phyloP scores from a whole-genome alignment of 257 asterid species.

The Plantago elongata region DNA sequence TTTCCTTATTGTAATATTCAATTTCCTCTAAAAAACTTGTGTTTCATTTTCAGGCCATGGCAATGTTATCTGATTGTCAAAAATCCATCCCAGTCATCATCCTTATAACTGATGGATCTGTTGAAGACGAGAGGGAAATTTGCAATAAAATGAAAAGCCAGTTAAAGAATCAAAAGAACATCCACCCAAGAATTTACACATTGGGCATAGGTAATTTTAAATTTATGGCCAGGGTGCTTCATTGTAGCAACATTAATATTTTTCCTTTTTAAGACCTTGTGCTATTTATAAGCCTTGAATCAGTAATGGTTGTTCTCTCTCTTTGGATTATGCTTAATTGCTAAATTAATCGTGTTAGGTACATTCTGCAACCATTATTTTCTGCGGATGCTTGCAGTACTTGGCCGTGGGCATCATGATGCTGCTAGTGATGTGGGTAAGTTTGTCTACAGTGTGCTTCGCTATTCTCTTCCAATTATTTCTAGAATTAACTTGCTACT shows the following conservation, averaged over 20 bases:
- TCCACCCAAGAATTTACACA: conserved; percentile 72
- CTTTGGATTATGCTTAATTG: conserved; percentile 7
- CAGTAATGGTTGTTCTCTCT: conserved; percentile 6
- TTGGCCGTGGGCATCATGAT: conserved; percentile 65
- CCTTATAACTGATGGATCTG: conserved; percentile 90
- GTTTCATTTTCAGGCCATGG: conserved; percentile 59
- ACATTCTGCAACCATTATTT: conserved; percentile 86
- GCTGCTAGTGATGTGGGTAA: conserved; percentile 48
- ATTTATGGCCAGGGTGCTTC: not conserved
- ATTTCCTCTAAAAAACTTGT: conserved; percentile 3
- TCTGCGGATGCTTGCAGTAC: conserved; percentile 76
- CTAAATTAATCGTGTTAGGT: conserved; percentile 36
- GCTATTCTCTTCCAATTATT: not conserved
- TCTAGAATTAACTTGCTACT: too few relatives aligned
- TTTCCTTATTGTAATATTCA: not conserved
- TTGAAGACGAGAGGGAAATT: conserved; percentile 78
- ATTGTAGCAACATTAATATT: not conserved
- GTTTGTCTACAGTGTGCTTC: conserved; percentile 7
- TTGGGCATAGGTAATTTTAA: conserved; percentile 71
- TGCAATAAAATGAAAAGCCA: conserved; percentile 55
- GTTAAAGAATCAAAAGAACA: conserved; percentile 35
- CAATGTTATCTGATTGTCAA: conserved; percentile 53
- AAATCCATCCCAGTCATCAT: conserved; percentile 58
- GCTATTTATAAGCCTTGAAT: conserved; percentile 8
- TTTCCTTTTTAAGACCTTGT: not conserved